Base-by-base conservation (phyloP, 257 asterid species). In the Gentiana straminea region DNA sequence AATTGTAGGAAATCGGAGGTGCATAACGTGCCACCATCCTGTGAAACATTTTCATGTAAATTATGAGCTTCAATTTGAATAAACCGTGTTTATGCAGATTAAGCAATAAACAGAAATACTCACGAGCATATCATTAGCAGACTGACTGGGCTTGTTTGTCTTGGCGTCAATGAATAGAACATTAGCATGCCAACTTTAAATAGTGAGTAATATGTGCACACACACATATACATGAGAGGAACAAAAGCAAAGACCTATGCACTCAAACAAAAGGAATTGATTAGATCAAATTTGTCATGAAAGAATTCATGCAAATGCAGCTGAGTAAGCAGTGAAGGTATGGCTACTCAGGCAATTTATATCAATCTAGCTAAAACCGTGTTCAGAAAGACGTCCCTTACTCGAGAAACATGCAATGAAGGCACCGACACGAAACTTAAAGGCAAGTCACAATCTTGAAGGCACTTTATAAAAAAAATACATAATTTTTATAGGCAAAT, bases 11-110 rank as follows among this genome's bases (percentile, higher is more conserved):
- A 77, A 92, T 80, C 51, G 99, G 94, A 66, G 99, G 99, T 5
- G 97, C 99, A 70, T 92, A 92, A 50, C 99, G 92, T 71, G 97
- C 99, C 74, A 92, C 89, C 97, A 88, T 83, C 86, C 99, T 92
- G 93, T 52, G 24, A 72, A 41, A 60, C 66, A 76, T 59, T 71
- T 45, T 43, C 51, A 68, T 68, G 24, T 47, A 54, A 32, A 56
- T 58, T 32, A 66, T 8, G 5, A 52, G 60, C 38, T 44, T 52
- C 13, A 1, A 15, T 24, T 36, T 35, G 35, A 53, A 65, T 6
- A 33, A 48, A 13, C 52, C 35, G 49, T 37, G 61, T 59, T 46
- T 52, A 55, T 7, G 56, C 3, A 13, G 37, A 68, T 37, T 2
- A 34, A 35, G 5, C 13, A 43, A 35, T 58, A 38, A 46, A 53